Evolutionary conservation across 176 grass and related monocot genomes (phyloP).

Genomic region (Triticum timopheevii): DNA sequence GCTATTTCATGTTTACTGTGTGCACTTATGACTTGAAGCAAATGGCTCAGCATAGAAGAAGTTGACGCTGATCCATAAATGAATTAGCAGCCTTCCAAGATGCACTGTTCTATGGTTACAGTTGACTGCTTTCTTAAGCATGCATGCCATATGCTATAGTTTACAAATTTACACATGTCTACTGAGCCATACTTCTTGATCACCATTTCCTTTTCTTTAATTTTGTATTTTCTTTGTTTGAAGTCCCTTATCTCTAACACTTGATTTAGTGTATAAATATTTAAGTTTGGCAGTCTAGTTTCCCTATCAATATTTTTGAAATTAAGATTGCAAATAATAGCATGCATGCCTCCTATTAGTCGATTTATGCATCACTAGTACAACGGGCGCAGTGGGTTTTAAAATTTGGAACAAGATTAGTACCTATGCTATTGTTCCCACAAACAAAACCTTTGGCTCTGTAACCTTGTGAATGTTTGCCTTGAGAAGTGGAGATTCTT

Average conservation of each 20-base stretch:
- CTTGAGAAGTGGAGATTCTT: background rate
- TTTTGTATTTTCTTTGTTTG: background rate
- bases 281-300: background rate
- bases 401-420: background rate
- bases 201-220: background rate
- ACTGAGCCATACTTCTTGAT: background rate
- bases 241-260: background rate
- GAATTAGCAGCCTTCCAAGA: background rate
- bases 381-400: background rate
- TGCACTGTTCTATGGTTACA: background rate
- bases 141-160: background rate
- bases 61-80: background rate
- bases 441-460: background rate
- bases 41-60: background rate
- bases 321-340: background rate
- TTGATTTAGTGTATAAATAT: background rate
- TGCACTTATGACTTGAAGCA: background rate
- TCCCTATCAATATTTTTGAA: slow-evolving; percentile 4
- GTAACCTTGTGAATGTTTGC: background rate
- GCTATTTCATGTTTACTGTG: background rate
- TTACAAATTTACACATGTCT: background rate
- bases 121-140: background rate
- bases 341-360: background rate
- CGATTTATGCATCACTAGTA: background rate
- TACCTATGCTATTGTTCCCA: background rate